phyloP scores from a whole-genome alignment of 768 basidiomycete genomes.

The Paxillus ammoniavirescens region DNA sequence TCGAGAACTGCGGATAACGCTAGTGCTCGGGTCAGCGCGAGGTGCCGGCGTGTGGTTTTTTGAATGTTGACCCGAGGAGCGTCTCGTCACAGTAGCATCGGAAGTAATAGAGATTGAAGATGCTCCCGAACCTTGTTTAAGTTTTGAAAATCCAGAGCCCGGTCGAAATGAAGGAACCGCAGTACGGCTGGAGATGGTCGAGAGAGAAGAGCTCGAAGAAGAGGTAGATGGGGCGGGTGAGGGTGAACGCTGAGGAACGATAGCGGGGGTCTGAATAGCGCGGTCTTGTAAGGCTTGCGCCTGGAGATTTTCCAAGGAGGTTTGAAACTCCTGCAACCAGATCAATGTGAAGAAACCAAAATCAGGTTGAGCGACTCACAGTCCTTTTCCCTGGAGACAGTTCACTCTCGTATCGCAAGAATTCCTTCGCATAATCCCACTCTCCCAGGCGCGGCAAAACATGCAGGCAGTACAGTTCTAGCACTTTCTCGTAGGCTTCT shows the following conservation, averaged over 20 bases:
- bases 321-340: slow-evolving; percentile 32
- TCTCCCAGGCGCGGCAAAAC: slow-evolving; percentile 70
- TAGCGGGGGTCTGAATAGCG: slow-evolving; percentile 13
- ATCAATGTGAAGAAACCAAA: slow-evolving; percentile 5
- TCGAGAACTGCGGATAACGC: slow-evolving; percentile 12
- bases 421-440: slow-evolving; percentile 80
- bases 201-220: slow-evolving; percentile 63
- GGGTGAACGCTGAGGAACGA: slow-evolving; percentile 32
- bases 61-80: slow-evolving; percentile 5
- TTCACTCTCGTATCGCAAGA: slow-evolving; percentile 71
- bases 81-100: slow-evolving; percentile 25
- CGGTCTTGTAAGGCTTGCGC: slow-evolving; percentile 34
- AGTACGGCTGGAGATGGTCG: slow-evolving; percentile 72
- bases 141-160: slow-evolving; percentile 8
- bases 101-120: slow-evolving; percentile 26
- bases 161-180: slow-evolving; percentile 46
- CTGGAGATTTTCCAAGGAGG: slow-evolving; percentile 32
- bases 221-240: slow-evolving; percentile 56
- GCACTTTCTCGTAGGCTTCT: slow-evolving; percentile 68
- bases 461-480: slow-evolving; percentile 75
- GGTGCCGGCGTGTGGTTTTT: slow-evolving; percentile 7
- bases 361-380: slow-evolving; percentile 37
- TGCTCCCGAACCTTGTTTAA: slow-evolving; percentile 7
- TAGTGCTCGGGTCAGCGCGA: slow-evolving; percentile 12
- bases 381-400: slow-evolving; percentile 47